These are phyloP conservation scores for Botrytis fabae DNA, from an alignment of 2,329 filamentous ascomycete genomes.

Conservation along the genomic window DNA sequence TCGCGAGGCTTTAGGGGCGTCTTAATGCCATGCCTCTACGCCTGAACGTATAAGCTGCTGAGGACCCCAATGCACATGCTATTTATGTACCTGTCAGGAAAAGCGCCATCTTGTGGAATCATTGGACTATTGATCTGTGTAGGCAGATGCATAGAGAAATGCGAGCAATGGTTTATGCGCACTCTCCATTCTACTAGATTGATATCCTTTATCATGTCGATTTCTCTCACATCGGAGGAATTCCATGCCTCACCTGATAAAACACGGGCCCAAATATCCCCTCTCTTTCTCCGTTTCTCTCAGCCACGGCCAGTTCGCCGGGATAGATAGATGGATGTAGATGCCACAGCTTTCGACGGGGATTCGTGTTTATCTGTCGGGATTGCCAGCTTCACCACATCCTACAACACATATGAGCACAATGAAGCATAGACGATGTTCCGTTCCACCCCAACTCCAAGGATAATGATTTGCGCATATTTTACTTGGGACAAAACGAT, in stretches of 20 bases:
- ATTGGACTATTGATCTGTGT: neutral
- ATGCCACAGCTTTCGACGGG: conserved; percentile 5
- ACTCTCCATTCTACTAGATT: neutral
- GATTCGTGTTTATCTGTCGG: conserved; percentile 10
- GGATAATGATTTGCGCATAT: neutral
- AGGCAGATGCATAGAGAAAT: conserved; percentile 3
- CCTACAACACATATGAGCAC: neutral
- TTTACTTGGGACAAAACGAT: neutral
- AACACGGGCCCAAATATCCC: conserved; percentile 1
- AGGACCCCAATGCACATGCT: conserved; percentile 3
- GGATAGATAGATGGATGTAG: conserved; percentile 4
- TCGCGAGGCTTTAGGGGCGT: conserved; percentile 11
- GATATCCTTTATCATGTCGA: neutral
- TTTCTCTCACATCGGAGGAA: neutral
- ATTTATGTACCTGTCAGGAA: conserved; percentile 12
- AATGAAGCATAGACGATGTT: conserved; percentile 4
- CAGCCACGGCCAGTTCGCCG: conserved; percentile 16
- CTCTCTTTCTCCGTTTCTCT: conserved; percentile 3
- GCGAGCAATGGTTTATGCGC: conserved; percentile 3
- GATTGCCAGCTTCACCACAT: neutral
- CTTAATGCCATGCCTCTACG: neutral
- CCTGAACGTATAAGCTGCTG: neutral
- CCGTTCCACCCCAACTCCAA: conserved; percentile 1
- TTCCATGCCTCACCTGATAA: conserved; percentile 1
- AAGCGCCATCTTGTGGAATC: neutral